Conservation (phyloP, 2,329 filamentous ascomycete species). For the Aspergillus phoenicis region DNA sequence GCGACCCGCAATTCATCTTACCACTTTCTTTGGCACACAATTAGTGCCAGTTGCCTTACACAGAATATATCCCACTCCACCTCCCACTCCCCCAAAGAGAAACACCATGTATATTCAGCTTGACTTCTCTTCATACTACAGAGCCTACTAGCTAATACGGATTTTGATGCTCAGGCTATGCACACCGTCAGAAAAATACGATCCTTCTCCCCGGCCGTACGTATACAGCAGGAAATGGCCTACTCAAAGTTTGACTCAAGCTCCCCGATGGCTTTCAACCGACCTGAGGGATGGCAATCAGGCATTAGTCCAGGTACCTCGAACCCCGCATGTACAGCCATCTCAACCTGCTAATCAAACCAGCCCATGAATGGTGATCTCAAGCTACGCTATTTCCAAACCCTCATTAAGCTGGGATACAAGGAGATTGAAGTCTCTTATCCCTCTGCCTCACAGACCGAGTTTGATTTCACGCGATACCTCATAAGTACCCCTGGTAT, state of each 20-base stretch:
- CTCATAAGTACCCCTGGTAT: slow-evolving; percentile 77
- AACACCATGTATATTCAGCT: no score
- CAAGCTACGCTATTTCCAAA: slow-evolving; percentile 88
- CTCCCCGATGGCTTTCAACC: slow-evolving; percentile 79
- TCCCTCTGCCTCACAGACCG: slow-evolving; percentile 85
- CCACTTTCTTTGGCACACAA: no score
- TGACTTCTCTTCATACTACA: no score
- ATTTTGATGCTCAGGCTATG: no score
- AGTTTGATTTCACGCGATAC: slow-evolving; percentile 86
- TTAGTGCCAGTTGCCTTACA: no score
- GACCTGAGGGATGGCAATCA: slow-evolving; percentile 88
- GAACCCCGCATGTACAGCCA: neutral
- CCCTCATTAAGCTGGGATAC: slow-evolving; percentile 84
- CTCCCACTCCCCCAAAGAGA: no score
- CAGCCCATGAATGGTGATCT: slow-evolving; percentile 91
- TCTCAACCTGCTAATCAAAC: neutral
- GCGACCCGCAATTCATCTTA: no score
- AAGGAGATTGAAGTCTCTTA: slow-evolving; percentile 95
- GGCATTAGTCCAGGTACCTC: slow-evolving; percentile 60
- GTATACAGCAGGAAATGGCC: no score
- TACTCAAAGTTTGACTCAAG: neutral
- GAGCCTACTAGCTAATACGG: no score
- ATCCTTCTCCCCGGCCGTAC: no score
- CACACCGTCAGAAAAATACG: no score
- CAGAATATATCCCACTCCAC: no score